These are phyloP conservation scores for Arthrocladium fulminans DNA, from an alignment of 2,329 filamentous ascomycete genomes.

Conservation along the genomic window DNA sequence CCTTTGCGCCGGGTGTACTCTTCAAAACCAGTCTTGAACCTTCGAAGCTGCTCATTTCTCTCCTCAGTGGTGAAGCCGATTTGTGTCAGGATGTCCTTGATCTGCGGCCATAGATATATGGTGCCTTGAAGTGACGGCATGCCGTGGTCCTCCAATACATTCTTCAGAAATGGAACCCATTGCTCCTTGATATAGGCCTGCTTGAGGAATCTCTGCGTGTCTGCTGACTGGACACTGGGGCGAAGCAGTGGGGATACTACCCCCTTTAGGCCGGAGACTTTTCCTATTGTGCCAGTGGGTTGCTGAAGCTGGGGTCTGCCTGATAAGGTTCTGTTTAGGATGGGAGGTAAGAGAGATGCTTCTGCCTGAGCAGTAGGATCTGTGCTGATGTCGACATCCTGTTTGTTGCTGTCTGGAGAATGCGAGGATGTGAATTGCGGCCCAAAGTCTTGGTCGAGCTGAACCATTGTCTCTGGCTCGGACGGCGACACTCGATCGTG, in stretches of 20 bases:
- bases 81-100: constrained; percentile 6
- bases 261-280: not conserved
- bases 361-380: not conserved
- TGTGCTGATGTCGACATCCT: not conserved
- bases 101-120: not conserved
- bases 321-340: not conserved
- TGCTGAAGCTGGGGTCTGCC: not conserved
- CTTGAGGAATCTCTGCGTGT: not conserved
- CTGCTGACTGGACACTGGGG: not conserved
- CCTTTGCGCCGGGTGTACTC: constrained; percentile 1
- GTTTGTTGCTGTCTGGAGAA: not conserved
- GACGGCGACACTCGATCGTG: not conserved
- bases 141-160: not conserved
- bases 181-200: constrained; percentile 1
- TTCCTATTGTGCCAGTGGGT: not conserved
- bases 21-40: constrained; percentile 4
- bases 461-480: not conserved
- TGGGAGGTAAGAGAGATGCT: not conserved
- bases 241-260: not conserved
- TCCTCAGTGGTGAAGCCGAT: constrained; percentile 2
- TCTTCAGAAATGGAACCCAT: constrained; percentile 8
- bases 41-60: constrained; percentile 1
- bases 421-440: not conserved
- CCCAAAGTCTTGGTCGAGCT: not conserved
- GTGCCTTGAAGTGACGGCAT: not conserved